phyloP scores from a whole-genome alignment of 345 rosid species.

The Isatis tinctoria region DNA sequence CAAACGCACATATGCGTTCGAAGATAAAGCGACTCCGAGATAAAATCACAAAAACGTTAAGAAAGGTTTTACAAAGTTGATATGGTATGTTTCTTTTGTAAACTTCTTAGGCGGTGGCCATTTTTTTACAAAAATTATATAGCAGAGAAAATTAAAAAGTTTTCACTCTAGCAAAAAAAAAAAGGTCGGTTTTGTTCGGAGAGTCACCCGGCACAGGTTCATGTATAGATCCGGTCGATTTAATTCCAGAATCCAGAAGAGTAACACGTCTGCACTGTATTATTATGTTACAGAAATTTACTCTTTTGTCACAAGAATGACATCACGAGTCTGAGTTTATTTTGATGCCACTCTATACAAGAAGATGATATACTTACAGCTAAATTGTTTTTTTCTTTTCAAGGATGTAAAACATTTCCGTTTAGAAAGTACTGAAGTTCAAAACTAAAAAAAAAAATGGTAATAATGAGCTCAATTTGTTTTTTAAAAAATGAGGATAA shows the following conservation, averaged over 20 bases:
- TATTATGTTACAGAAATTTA: not conserved
- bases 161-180: not conserved
- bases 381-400: not conserved
- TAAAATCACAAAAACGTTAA: slow-evolving; percentile 44
- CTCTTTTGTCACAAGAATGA: slow-evolving; percentile 10
- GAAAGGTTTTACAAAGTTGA: slow-evolving; percentile 28
- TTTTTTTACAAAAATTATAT: not conserved
- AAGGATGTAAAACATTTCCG: too few relatives aligned
- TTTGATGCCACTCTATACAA: not conserved
- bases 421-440: too few relatives aligned
- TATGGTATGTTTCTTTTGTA: not conserved
- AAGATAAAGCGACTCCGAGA: slow-evolving; percentile 64
- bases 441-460: too few relatives aligned
- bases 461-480: not conserved
- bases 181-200: not conserved
- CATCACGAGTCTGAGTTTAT: not conserved
- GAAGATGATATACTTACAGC: not conserved
- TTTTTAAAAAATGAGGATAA: not conserved
- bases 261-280: slow-evolving; percentile 9
- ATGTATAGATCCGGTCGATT: slow-evolving; percentile 13
- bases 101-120: not conserved
- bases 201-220: slow-evolving; percentile 1
- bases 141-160: not conserved
- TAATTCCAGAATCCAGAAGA: slow-evolving; percentile 1
- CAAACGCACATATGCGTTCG: slow-evolving; percentile 30